Evolutionary conservation across 495 filamentous ascomycete genomes (phyloP), one percentile per base, ranked within the genome.

Genomic region (Diplogelasinospora grovesii): DNA sequence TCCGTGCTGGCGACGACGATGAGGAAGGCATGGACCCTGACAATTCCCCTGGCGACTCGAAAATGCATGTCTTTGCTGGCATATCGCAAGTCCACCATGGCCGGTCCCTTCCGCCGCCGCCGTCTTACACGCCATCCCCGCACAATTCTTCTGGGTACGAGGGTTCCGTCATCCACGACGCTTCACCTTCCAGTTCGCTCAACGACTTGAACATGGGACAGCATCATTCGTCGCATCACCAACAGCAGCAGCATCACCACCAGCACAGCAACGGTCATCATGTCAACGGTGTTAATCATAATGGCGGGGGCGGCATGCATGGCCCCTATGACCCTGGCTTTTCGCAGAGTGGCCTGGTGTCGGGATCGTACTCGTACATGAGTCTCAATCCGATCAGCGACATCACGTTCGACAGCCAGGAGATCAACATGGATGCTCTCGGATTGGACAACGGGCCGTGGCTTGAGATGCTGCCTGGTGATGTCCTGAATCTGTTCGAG

Each of bases 331-430:
- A 57, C 39, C 46, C 48, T 32, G 41, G 57, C 38, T 59, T 69
- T 63, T 37, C 61, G 29, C 47, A 68, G 52, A 60, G 55, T 43
- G 51, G 66, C 22, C 39, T 68, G 33, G 45, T 59, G 15, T 44
- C 66, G 39, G 50, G 63, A 58, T 55, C 61, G n/a, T 54, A 66
- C 56, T 47, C 61, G 25, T 70, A 71, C 29, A 52, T 66, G 0
- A 58, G 54, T n/a, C 38, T 59, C 0, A 64, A 61, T 22, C 52
- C 66, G 1, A 36, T 70, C 64, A 49, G 77, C 69, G 58, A 78
- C 36, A 62, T 85, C 46, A 75, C 81, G 44, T 85, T 86, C 44
- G 78, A 85, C 52, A 81, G 72, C 42, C 79, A 82, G 39, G 82
- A 86, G 41, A 71, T 85, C 33, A 78, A 83, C 51, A 78, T 84